Evolutionary conservation across 1,284 basidiomycete species (phyloP).

Genomic region (Baeospora myosura): DNA sequence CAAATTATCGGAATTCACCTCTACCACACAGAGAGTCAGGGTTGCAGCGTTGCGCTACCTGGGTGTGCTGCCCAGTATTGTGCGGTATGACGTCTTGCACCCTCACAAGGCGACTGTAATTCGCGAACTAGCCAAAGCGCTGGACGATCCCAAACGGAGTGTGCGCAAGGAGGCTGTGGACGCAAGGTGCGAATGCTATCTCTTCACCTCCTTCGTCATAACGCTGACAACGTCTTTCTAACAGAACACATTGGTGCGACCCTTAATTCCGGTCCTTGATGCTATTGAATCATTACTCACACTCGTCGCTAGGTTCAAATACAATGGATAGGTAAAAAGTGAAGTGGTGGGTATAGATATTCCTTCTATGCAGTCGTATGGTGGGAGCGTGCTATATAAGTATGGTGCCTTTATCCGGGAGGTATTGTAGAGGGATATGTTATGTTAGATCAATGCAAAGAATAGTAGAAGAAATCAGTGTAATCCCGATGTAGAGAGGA

Average conservation of each 20-base stretch:
- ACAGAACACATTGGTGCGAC: constrained; percentile 48
- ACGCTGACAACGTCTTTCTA: constrained; percentile 1
- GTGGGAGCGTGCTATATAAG: too few species aligned
- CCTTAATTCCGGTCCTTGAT: neutral
- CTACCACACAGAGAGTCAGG: constrained; percentile 54
- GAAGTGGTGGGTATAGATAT: too few species aligned
- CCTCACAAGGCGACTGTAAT: constrained; percentile 68
- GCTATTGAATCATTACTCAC: neutral
- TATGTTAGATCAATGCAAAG: neutral
- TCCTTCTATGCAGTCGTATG: constrained; percentile 7
- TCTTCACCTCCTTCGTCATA: neutral
- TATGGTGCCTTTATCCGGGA: constrained; percentile 1
- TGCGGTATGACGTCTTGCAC: constrained; percentile 76
- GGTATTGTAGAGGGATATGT: constrained; percentile 10
- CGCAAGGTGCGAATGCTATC: constrained; percentile 38
- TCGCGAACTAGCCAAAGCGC: constrained; percentile 59
- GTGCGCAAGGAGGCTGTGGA: constrained; percentile 86
- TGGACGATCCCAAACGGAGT: constrained; percentile 79
- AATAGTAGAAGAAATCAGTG: neutral
- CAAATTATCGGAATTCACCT: neutral
- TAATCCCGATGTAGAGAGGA: constrained; percentile 1
- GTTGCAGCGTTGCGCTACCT: constrained; percentile 72
- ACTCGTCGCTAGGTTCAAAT: constrained; percentile 21
- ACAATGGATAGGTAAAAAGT: constrained; percentile 34
- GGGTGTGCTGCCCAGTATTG: constrained; percentile 60